Evolutionary conservation across 2,329 filamentous ascomycete species (phyloP).

Genomic region (Fusarium tuaranense): DNA sequence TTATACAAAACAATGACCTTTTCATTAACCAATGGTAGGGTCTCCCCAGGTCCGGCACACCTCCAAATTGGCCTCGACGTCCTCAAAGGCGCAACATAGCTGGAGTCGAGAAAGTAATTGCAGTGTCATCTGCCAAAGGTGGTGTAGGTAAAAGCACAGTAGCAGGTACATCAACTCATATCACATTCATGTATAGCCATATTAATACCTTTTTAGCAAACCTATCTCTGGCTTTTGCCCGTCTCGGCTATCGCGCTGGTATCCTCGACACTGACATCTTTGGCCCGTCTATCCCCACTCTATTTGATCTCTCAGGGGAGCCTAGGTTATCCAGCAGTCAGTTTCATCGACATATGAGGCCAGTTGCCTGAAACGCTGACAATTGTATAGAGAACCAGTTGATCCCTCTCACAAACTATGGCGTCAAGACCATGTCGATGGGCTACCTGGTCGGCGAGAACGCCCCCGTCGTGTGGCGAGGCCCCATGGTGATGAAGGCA

Average conservation of each 20-base stretch:
- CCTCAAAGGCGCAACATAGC: constrained; percentile 84
- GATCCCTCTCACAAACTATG: constrained; percentile 91
- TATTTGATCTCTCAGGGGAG: constrained; percentile 85
- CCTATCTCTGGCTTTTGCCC: constrained; percentile 86
- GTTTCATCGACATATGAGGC: constrained; percentile 41
- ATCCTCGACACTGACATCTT: constrained; percentile 98
- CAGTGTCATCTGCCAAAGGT: constrained; percentile 97
- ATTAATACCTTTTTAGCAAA: constrained; percentile 67
- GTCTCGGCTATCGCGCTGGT: constrained; percentile 82
- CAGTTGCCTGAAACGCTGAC: constrained; percentile 9
- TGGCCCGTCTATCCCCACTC: constrained; percentile 91
- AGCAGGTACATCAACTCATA: constrained; percentile 66
- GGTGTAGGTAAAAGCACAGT: constrained; percentile 98
- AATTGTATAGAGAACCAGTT: constrained; percentile 76
- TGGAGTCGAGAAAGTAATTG: constrained; percentile 90
- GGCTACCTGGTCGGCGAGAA: constrained; percentile 87
- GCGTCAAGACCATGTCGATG: constrained; percentile 98
- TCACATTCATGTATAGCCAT: not conserved
- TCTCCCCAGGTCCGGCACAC: constrained; percentile 79
- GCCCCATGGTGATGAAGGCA: constrained; percentile 97
- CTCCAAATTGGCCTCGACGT: constrained; percentile 72
- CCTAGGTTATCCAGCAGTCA: constrained; percentile 79
- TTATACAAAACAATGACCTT: not conserved
- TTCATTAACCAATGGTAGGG: constrained; percentile 66
- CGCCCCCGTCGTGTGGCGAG: constrained; percentile 92